Percentiles rank a stretch among this genome's conserved stretches.
Evolutionary conservation across 139 green algal genomes (phyloP).

Genomic region (Coccomyxa sp.): DNA sequence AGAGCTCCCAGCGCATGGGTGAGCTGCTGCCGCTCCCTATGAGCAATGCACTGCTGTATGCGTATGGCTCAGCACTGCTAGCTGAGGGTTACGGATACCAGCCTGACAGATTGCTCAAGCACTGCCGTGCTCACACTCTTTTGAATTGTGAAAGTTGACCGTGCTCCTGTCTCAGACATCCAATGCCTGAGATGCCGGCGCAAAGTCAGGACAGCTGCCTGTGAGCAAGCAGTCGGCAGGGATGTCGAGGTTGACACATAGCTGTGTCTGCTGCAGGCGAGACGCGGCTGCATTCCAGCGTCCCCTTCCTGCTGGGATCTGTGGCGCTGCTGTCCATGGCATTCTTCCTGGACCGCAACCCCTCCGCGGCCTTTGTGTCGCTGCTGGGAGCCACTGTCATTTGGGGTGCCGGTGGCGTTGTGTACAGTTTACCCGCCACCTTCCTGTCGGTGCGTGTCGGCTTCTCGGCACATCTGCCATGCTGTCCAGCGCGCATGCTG

Average conservation of each 20-base stretch:
- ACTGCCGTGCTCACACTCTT: too few relatives aligned
- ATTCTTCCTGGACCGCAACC: constrained; percentile 1
- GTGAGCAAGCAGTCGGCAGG: neutral
- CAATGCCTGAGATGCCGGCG: too few relatives aligned
- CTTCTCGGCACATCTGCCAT: too few relatives aligned
- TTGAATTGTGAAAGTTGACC: too few relatives aligned
- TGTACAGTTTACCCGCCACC: constrained; percentile 34
- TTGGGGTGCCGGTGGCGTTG: constrained; percentile 20
- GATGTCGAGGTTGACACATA: neutral
- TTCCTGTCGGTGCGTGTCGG: constrained; percentile 23
- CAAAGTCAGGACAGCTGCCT: too few relatives aligned
- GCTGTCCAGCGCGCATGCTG: too few relatives aligned
- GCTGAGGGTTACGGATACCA: too few relatives aligned
- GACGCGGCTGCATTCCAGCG: constrained; percentile 1
- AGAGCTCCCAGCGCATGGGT: constrained; percentile 18
- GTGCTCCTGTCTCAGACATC: too few relatives aligned
- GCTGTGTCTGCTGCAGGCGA: constrained; percentile 11
- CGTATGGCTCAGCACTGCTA: too few relatives aligned
- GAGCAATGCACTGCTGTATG: too few relatives aligned
- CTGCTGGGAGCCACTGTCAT: constrained; percentile 15
- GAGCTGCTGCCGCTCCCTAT: too few relatives aligned
- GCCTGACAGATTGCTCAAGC: too few relatives aligned
- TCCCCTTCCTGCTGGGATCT: constrained; percentile 4
- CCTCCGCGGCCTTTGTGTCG: constrained; percentile 11
- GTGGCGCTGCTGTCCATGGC: neutral